Evolutionary conservation across 192 early-diverging fungal species (phyloP), one percentile per base, ranked within the genome.

Genomic region (Diversispora epigaea): DNA sequence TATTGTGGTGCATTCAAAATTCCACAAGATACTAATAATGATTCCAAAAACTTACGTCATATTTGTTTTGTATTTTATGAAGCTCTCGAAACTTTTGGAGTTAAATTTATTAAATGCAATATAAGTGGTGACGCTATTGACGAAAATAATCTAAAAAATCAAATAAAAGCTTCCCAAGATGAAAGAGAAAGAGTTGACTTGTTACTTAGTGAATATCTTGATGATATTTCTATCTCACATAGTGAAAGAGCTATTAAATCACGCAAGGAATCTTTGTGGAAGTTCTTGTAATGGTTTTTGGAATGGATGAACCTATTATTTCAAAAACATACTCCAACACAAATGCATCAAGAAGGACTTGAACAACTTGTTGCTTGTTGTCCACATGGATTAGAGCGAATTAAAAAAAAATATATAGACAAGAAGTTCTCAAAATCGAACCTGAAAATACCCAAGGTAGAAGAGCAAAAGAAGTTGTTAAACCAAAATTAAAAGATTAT

Each of bases 191-290:
- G 60, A 21, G 12, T 62, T 12, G 39, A 62, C 39, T 6, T 62
- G 21, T 40, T 62, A 62, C 14, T 62, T 12, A 62, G 60, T 39
- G 60, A 62, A 21, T 62, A 62, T 21, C 6, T 62, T 6, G 21
- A 40, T 39, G 60, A 62, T 40, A 19, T 21, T 62, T 12, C 39
- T 12, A 12, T 62, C 21, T 62, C 25, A 22, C 6, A 62, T 62
- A 62, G 22, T 62, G 60, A 62, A 39, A 14, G 22, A 0, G 39
- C 21, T 62, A 39, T 62, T 14, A 62, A 62, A 4, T 62, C 60
- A 62, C 6, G 60, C 6, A 62, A 62, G 11, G 60, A 62, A 62
- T 4, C 60, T 40, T 62, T 62, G 22, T 62, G 60, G n/a, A 15
- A 54, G 52, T 4, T 54, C 52, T 12, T 54, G 52, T 54, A 54